Evolutionary conservation across 2,329 filamentous ascomycete genomes (phyloP).

Genomic region (Thielaviopsis populi): DNA sequence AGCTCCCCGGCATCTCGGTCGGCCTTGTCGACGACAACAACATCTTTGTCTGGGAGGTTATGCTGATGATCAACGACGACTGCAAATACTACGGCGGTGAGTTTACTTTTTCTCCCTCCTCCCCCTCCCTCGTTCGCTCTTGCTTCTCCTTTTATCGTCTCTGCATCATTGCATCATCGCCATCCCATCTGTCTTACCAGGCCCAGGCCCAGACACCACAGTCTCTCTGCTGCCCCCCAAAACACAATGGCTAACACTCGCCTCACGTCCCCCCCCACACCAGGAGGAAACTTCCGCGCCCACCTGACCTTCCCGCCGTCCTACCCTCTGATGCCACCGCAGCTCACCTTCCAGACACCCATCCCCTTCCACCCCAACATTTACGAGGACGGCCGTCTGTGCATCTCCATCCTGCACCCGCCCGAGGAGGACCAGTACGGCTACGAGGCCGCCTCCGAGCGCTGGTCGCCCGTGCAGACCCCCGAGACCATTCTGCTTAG

Average conservation of each 20-base stretch:
- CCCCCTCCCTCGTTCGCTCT: background rate
- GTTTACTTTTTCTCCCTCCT: slow-evolving; percentile 21
- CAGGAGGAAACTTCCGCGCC: slow-evolving; percentile 86
- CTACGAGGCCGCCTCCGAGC: slow-evolving; percentile 78
- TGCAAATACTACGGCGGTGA: slow-evolving; percentile 84
- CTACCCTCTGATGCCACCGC: slow-evolving; percentile 79
- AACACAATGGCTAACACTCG: background rate
- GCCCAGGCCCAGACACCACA: background rate
- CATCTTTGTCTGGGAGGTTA: slow-evolving; percentile 96
- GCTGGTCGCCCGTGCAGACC: slow-evolving; percentile 89
- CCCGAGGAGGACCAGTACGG: slow-evolving; percentile 89
- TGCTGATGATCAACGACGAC: slow-evolving; percentile 95
- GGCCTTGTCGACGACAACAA: slow-evolving; percentile 73
- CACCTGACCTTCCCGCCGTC: slow-evolving; percentile 66
- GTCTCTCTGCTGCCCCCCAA: background rate
- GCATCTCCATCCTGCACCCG: slow-evolving; percentile 92
- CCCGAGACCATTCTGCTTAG: slow-evolving; percentile 87
- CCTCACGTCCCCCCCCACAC: background rate
- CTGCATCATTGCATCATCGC: background rate
- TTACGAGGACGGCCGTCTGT: slow-evolving; percentile 74
- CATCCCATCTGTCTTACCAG: background rate
- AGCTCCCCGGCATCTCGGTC: slow-evolving; percentile 87
- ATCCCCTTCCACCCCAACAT: slow-evolving; percentile 91
- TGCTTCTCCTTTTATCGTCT: background rate
- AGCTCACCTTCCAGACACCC: slow-evolving; percentile 70